A percentile compares a stretch with the other conserved stretches of the same genome.
These are phyloP conservation scores for Talaromyces wortmannii DNA, from an alignment of 495 filamentous ascomycete genomes.

Conservation along the genomic window DNA sequence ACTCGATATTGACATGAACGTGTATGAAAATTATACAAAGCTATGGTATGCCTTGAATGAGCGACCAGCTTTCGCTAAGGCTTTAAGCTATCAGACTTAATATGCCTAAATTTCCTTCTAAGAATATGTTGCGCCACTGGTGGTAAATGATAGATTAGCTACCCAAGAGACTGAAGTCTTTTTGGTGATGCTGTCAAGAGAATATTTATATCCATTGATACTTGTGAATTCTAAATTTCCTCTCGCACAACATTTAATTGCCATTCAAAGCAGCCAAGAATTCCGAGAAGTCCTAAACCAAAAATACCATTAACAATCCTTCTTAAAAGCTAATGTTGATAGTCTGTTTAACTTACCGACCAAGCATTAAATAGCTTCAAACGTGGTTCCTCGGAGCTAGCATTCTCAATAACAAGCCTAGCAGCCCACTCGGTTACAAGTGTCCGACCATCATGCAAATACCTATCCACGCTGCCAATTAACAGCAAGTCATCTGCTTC, in stretches of 20 bases:
- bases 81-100: not conserved
- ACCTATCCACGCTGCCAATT: not conserved
- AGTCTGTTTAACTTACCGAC: not conserved
- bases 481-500: not conserved
- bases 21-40: slow-evolving; percentile 18
- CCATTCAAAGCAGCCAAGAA: not conserved
- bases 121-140: no score
- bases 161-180: no score
- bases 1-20: slow-evolving; percentile 8
- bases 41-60: not conserved
- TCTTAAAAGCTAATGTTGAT: not conserved
- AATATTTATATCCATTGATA: no score
- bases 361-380: not conserved
- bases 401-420: not conserved
- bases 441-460: not conserved
- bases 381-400: not conserved
- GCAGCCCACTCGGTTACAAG: not conserved
- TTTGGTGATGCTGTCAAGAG: no score
- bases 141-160: no score
- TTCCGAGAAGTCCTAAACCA: not conserved
- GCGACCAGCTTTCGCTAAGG: not conserved
- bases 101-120: no score
- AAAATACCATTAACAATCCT: no score
- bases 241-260: not conserved
- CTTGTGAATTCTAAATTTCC: no score